Evolutionary conservation across 176 grass and related monocot species (phyloP).

Genomic region (Hordeum vulgare): DNA sequence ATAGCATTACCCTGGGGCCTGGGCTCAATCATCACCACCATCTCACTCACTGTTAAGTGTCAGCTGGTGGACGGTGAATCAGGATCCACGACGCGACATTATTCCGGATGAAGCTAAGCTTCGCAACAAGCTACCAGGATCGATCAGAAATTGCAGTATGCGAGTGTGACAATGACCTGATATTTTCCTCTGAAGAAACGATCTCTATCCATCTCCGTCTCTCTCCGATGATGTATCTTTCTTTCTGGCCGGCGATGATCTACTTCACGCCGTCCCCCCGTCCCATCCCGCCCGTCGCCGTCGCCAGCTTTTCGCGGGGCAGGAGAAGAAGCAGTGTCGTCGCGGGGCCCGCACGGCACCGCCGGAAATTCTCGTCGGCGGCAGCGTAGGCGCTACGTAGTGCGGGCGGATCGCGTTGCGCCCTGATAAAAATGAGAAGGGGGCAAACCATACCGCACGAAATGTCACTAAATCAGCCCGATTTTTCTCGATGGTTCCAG

Average conservation of each 20-base stretch:
- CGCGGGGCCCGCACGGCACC: slow-evolving; percentile 24
- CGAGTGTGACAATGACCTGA: no score
- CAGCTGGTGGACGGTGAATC: background rate
- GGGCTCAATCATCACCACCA: background rate
- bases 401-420: background rate
- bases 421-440: background rate
- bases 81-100: background rate
- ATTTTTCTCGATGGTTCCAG: background rate
- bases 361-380: background rate
- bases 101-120: background rate
- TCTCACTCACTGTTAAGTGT: background rate
- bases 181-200: background rate
- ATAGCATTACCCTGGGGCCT: background rate
- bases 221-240: background rate
- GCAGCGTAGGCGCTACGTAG: slow-evolving; percentile 26
- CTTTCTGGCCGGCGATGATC: background rate
- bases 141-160: no score
- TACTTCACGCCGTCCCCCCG: background rate
- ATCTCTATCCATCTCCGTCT: no score
- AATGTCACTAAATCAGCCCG: background rate
- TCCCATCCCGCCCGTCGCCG: slow-evolving; percentile 9
- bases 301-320: slow-evolving; percentile 17
- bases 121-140: background rate
- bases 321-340: background rate
- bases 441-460: background rate